Evolutionary conservation across 768 basidiomycete genomes (phyloP), one percentile per base, ranked within the genome.

Genomic region (Nevesoporus exiguus): DNA sequence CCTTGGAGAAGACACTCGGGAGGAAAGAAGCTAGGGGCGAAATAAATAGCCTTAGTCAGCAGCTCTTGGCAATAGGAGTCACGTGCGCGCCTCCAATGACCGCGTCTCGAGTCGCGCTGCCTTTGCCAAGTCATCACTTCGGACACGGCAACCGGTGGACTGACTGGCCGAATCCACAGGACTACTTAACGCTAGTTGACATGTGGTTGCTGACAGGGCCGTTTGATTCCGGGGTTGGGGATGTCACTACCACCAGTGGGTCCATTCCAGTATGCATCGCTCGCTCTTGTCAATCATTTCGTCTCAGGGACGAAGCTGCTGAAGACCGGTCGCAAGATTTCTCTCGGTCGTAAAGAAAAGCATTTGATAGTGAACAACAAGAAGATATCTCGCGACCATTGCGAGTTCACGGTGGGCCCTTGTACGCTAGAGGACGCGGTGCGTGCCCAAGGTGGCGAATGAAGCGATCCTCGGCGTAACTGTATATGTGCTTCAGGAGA

Each of bases 301-400:
- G n/a, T 5, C 11, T 2, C 57, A 81, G 78, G 73, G 61, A 68
- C 64, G 14, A 90, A 88, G 63, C 67, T 89, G 21, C 73, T 91
- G 41, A 88, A 85, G 65, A 74, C 85, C 2, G 79, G 79, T 15
- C 76, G 68, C 34, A 73, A 72, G 13, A 84, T 88, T 52, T 34
- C 61, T 0, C 59, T 90, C 1, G 86, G 87, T 15, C 75, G 89
- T 39, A 85, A 80, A 67, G 80, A 76, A 1, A 68, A 70, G 40
- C 73, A 74, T 0, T 70, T 91, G 2, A 27, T 75, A 5, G 70
- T 90, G 43, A 78, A 78, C 54, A 77, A 75, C 71, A 83, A 83
- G 62, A 85, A 81, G 64, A 76, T 92, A 43, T 90, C 88, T 0
- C 75, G 77, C 27, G 72, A 80, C 21, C 84, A 88, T 57, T 82